These are phyloP conservation scores for Acidiella bohemica DNA, from an alignment of 495 filamentous ascomycete species.

Conservation along the genomic window DNA sequence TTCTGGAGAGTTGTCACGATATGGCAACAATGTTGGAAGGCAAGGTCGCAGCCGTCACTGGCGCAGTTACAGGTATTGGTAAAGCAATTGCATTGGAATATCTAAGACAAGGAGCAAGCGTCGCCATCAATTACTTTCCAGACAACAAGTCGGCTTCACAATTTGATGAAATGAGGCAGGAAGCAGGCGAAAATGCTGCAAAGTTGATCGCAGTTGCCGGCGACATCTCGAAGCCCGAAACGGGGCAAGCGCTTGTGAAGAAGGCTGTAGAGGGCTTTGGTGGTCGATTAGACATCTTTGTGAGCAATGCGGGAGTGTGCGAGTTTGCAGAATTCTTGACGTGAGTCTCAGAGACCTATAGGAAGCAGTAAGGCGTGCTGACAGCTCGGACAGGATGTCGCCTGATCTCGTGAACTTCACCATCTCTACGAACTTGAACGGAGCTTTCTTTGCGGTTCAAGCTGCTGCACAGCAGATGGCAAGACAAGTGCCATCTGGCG, in stretches of 20 bases:
- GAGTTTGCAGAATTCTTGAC: constrained; percentile 69
- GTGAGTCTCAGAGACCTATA: constrained; percentile 27
- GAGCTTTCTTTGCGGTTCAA: constrained; percentile 76
- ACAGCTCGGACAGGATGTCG: constrained; percentile 24
- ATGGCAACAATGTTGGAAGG: constrained; percentile 24
- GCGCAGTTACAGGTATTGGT: constrained; percentile 28
- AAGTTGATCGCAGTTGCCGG: constrained; percentile 27
- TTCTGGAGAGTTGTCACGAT: no score
- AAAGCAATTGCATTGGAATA: constrained; percentile 29
- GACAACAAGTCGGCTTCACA: constrained; percentile 23
- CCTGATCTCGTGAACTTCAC: constrained; percentile 48
- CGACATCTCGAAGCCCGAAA: constrained; percentile 25
- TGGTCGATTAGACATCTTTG: constrained; percentile 60
- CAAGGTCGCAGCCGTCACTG: constrained; percentile 29
- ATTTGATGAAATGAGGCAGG: constrained; percentile 22
- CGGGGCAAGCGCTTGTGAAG: constrained; percentile 24
- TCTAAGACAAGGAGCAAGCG: constrained; percentile 26
- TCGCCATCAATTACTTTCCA: constrained; percentile 29
- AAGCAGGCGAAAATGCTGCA: constrained; percentile 17
- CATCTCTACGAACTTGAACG: constrained; percentile 65
- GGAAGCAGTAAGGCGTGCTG: constrained; percentile 1
- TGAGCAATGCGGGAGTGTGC: constrained; percentile 79
- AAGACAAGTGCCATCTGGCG: constrained; percentile 36
- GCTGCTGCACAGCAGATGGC: constrained; percentile 74
- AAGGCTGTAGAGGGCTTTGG: constrained; percentile 35